Evolutionary conservation across 2,329 filamentous ascomycete genomes (phyloP), one percentile per base, ranked within the genome.

Genomic region (Fusarium incarnatum): DNA sequence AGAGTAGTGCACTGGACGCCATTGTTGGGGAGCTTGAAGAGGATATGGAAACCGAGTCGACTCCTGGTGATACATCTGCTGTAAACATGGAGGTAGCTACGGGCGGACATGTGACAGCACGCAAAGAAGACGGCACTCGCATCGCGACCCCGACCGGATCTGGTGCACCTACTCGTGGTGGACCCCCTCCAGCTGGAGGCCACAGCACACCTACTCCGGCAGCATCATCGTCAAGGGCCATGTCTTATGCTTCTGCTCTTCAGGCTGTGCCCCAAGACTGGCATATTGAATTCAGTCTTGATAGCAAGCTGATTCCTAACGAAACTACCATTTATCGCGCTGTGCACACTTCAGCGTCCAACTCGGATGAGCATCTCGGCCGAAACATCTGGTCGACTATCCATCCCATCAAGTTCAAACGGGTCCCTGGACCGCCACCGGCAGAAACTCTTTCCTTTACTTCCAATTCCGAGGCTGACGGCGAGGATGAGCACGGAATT

Each of bases 321-420:
- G 94, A 98, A 74, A 98, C 93, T 1, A 99, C 96, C 0, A 95
- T 99, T 59, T 99, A 98, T 77, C 91, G 95, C 49, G 96, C 96
- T 32, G 93, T 98, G 11, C 93, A 98, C 76, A 92, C 89, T 77
- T 82, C 82, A 9, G 77, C 81, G 1, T 72, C 81, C 49, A 81
- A 77, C 59, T 76, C 79, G 13, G 88, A 92, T 22, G 93, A 97
- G 60, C 85, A 90, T 13, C 82, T 88, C 12, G 88, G 87, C 62
- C 89, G 94, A 47, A 95, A 91, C 68, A 90, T 98, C 15, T 99
- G 95, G 95, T 94, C 93, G 42, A 89, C 91, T 2, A 89, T 96
- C 20, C 95, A 99, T 77, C 91, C 94, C 0, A 93, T 99, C 82
- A 97, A 94, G 74, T 98, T 97, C 81, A 92, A 91, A 77, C 91